phyloP scores from a whole-genome alignment of 1,284 basidiomycete genomes.

The Coniferiporia sulphurascens region DNA sequence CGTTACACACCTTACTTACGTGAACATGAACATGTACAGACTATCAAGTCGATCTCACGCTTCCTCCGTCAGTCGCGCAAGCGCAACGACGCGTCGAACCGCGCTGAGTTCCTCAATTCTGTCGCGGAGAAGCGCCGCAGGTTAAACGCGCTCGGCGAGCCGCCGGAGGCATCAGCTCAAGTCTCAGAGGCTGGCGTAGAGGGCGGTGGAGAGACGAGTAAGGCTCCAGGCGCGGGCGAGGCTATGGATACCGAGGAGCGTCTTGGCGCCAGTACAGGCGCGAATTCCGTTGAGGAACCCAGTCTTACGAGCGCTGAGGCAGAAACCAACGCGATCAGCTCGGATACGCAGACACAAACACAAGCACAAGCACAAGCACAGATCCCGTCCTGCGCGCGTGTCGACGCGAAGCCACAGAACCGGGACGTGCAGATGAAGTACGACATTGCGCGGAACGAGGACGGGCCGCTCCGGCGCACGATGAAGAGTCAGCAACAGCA shows the following conservation, averaged over 20 bases:
- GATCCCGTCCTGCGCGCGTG: slow-evolving; percentile 60
- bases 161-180: neutral
- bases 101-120: slow-evolving; percentile 62
- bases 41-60: slow-evolving; percentile 61
- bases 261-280: neutral
- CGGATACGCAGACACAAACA: too few relatives aligned
- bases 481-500: slow-evolving; percentile 24
- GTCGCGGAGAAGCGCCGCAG: slow-evolving; percentile 47
- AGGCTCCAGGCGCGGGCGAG: neutral
- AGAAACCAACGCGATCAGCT: too few relatives aligned
- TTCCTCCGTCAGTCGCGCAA: slow-evolving; percentile 65
- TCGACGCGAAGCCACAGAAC: slow-evolving; percentile 63
- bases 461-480: slow-evolving; percentile 65
- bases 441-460: slow-evolving; percentile 75
- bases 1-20: neutral
- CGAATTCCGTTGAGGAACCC: neutral
- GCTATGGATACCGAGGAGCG: neutral
- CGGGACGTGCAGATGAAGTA: slow-evolving; percentile 76
- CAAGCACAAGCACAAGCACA: too few relatives aligned
- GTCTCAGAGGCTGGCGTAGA: neutral
- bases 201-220: neutral
- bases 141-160: slow-evolving; percentile 23
- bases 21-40: slow-evolving; percentile 33
- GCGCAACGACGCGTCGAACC: slow-evolving; percentile 69
- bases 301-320: too few relatives aligned